Conservation (phyloP, 1,284 basidiomycete species). For the Cutaneotrichosporon cyanovorans region DNA sequence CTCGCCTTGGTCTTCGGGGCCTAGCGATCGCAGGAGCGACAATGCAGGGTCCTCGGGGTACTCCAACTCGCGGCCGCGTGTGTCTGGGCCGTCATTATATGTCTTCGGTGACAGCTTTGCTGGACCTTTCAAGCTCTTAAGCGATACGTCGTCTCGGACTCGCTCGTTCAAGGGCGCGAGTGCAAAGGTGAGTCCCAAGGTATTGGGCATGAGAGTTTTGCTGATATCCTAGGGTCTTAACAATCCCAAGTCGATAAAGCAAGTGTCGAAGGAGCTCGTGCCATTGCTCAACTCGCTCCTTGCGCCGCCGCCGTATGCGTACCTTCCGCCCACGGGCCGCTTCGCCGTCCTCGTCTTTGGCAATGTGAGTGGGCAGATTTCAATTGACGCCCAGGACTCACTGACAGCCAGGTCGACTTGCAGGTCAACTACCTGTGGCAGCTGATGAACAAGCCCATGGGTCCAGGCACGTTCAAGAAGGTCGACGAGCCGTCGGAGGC, state of each 20-base stretch:
- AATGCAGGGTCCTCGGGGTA: too few relatives aligned
- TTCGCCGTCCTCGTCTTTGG: slow-evolving; percentile 38
- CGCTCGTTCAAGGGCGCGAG: slow-evolving; percentile 40
- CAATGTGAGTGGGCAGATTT: slow-evolving; percentile 24
- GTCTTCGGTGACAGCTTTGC: slow-evolving; percentile 41
- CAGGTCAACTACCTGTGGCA: slow-evolving; percentile 45
- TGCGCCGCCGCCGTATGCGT: slow-evolving; percentile 35
- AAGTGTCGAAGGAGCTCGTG: slow-evolving; percentile 34
- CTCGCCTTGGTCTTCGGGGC: neutral
- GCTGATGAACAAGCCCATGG: slow-evolving; percentile 34
- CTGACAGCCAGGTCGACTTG: slow-evolving; percentile 34
- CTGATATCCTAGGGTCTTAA: slow-evolving; percentile 33
- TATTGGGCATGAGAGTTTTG: too few relatives aligned
- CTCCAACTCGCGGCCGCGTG: neutral
- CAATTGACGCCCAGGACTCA: too few relatives aligned
- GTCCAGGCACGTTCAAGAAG: slow-evolving; percentile 20
- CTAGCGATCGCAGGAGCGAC: neutral
- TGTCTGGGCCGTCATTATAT: slow-evolving; percentile 17
- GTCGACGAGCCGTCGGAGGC: neutral
- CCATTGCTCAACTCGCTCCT: slow-evolving; percentile 29
- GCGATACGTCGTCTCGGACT: slow-evolving; percentile 22
- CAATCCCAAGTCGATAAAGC: slow-evolving; percentile 41
- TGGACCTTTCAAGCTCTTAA: slow-evolving; percentile 37
- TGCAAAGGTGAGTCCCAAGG: slow-evolving; percentile 31
- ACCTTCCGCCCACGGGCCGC: slow-evolving; percentile 25